Evolutionary conservation across 805 yeast species (phyloP).

Genomic region (Blastobotrys muscicola): DNA sequence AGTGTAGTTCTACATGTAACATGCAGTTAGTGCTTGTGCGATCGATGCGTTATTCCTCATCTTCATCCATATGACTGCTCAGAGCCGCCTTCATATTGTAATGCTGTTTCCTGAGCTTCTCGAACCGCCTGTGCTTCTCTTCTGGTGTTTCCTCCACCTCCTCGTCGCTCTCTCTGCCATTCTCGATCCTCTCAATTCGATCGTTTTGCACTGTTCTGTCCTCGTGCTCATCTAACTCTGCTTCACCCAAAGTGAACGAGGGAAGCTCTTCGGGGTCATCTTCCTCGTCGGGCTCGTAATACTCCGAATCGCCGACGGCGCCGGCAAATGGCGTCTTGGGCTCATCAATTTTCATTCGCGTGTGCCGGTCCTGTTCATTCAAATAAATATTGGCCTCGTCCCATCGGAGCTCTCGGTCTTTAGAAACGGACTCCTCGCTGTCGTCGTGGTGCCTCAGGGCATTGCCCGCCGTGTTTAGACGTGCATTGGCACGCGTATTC

Average conservation of each 20-base stretch:
- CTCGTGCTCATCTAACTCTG: conserved; percentile 18
- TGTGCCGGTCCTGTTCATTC: conserved; percentile 63
- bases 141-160: conserved; percentile 38
- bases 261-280: conserved; percentile 34
- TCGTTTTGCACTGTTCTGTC: conserved; percentile 17
- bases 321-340: conserved; percentile 95
- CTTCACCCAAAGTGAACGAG: conserved; percentile 24
- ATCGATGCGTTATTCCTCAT: conserved; percentile 18
- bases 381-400: conserved; percentile 66
- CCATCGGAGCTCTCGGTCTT: conserved; percentile 54
- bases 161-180: conserved; percentile 19
- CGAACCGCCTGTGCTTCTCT: conserved; percentile 59
- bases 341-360: conserved; percentile 81
- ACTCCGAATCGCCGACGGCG: conserved; percentile 62
- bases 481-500: conserved; percentile 69
- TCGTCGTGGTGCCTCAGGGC: conserved; percentile 15
- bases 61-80: conserved; percentile 21
- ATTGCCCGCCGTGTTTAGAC: conserved; percentile 21
- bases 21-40: neutral
- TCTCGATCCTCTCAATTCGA: conserved; percentile 15
- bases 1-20: no score
- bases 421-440: conserved; percentile 20
- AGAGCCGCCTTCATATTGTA: conserved; percentile 42
- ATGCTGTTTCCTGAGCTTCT: conserved; percentile 70
- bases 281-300: conserved; percentile 66